Conservation (phyloP, 2,329 filamentous ascomycete genomes). For the Fusarium guadeloupense region DNA sequence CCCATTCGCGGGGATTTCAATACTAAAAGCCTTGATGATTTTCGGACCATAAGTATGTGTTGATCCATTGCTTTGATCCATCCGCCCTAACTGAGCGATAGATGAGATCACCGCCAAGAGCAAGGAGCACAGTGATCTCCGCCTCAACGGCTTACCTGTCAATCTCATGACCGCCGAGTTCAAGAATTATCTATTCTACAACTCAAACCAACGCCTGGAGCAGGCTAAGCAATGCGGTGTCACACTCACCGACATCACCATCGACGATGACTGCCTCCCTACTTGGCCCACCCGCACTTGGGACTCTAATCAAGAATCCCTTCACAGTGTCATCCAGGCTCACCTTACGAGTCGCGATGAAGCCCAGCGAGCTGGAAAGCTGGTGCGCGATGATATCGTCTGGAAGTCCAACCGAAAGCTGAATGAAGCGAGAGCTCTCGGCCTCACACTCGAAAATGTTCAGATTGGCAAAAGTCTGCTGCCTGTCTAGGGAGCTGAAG, state of each 20-base stretch:
- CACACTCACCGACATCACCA: slow-evolving; percentile 29
- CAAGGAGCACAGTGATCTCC: slow-evolving; percentile 23
- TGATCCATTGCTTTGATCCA: background rate
- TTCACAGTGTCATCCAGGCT: slow-evolving; percentile 42
- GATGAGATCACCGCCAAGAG: background rate
- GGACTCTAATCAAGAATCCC: slow-evolving; percentile 37
- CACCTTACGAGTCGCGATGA: slow-evolving; percentile 31
- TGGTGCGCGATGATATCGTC: slow-evolving; percentile 37
- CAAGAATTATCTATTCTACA: slow-evolving; percentile 31
- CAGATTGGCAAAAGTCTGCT: slow-evolving; percentile 42
- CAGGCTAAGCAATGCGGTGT: slow-evolving; percentile 31
- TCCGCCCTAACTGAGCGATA: background rate
- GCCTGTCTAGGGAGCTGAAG: slow-evolving; percentile 41
- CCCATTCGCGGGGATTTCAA: background rate
- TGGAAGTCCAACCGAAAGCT: slow-evolving; percentile 43
- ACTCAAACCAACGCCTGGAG: slow-evolving; percentile 38
- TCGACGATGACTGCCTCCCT: slow-evolving; percentile 46
- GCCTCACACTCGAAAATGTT: slow-evolving; percentile 35
- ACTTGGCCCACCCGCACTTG: slow-evolving; percentile 41
- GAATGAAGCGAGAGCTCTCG: slow-evolving; percentile 34
- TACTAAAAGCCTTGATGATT: background rate
- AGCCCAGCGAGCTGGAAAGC: slow-evolving; percentile 24
- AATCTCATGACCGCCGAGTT: slow-evolving; percentile 37
- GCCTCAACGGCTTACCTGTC: slow-evolving; percentile 28
- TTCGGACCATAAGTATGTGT: background rate